Conservation (phyloP, 805 yeast genomes). For the Yarrowia keelungensis region DNA sequence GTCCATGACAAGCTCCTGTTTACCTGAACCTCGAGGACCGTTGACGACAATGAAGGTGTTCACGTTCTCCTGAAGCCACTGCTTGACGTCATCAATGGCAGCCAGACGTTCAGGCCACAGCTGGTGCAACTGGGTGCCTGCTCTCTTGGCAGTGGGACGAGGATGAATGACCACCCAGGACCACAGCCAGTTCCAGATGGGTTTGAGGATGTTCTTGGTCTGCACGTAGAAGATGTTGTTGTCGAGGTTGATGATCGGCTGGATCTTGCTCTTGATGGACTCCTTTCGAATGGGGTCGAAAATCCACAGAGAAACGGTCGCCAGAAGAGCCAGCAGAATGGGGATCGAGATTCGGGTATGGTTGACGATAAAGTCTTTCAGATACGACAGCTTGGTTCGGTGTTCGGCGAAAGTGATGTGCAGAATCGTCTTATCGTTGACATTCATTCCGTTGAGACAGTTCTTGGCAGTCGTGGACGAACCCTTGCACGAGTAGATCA, state of each 20-base stretch:
- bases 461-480: slow-evolving; percentile 87
- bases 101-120: slow-evolving; percentile 78
- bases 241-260: slow-evolving; percentile 37
- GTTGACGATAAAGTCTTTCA: slow-evolving; percentile 65
- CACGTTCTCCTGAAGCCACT: slow-evolving; percentile 88
- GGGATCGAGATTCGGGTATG: slow-evolving; percentile 90
- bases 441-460: slow-evolving; percentile 80
- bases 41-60: slow-evolving; percentile 86
- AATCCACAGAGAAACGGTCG: slow-evolving; percentile 80
- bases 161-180: slow-evolving; percentile 31
- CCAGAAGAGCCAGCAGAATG: slow-evolving; percentile 72
- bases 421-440: slow-evolving; percentile 59
- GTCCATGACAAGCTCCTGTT: slow-evolving; percentile 74
- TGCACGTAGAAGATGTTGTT: slow-evolving; percentile 12
- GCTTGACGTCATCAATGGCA: slow-evolving; percentile 67
- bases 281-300: slow-evolving; percentile 93
- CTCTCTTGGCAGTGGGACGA: slow-evolving; percentile 7
- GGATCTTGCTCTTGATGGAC: slow-evolving; percentile 73
- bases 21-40: slow-evolving; percentile 98
- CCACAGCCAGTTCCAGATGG: slow-evolving; percentile 18
- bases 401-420: slow-evolving; percentile 71
- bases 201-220: not conserved
- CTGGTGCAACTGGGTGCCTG: slow-evolving; percentile 24
- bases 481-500: slow-evolving; percentile 63
- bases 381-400: slow-evolving; percentile 42